Evolutionary conservation across 139 green algal species (phyloP), one percentile per base, ranked within the genome.

Genomic region (Microglena sp.): DNA sequence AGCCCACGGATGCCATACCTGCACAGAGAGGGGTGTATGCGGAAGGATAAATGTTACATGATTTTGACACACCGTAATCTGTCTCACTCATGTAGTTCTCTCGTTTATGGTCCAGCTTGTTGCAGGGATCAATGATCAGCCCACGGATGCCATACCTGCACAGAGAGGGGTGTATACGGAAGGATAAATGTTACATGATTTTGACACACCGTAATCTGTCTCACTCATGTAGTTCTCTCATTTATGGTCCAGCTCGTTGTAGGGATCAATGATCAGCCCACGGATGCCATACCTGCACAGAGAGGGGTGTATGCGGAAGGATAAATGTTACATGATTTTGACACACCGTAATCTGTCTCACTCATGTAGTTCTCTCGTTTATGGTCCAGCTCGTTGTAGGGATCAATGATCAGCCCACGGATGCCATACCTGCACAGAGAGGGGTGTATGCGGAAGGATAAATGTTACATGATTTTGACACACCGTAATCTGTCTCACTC

Each of bases 371-470:
- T 97, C 76, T 98, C 92, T 30, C 35, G 88, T 72, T 83, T 78
- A 72, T 96, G 89, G 73, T 97, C 92, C 22, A 98, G 84, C 76
- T 98, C 92, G 69, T 98, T 98, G 86, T 98, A 98, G 1, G 92
- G 92, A 74, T 98, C 92, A 55, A 98, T 96, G 27, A 98, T 77
- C n/a, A 98, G 78, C 21, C 92, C 92, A 2, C 84, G 70, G 62
- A 98, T 95, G 74, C 90, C 90, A 72, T 89, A 92, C 43, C 82
- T 85, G 65, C 4, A 8, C 26, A 6, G 22, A 27, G 33, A 1
- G 33, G n/a, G 1, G 4, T 18, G 21, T 24, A 27, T 8, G 58
- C 18, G 32, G 4, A 31, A 3, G 57, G 2, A 6, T 22, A 3
- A 24, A 11, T n/a, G 33, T 32, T n/a, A 1, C 64, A 5, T 28